Evolutionary conservation across 1,284 basidiomycete species (phyloP).

Genomic region (Mrakiaceae sp.): DNA sequence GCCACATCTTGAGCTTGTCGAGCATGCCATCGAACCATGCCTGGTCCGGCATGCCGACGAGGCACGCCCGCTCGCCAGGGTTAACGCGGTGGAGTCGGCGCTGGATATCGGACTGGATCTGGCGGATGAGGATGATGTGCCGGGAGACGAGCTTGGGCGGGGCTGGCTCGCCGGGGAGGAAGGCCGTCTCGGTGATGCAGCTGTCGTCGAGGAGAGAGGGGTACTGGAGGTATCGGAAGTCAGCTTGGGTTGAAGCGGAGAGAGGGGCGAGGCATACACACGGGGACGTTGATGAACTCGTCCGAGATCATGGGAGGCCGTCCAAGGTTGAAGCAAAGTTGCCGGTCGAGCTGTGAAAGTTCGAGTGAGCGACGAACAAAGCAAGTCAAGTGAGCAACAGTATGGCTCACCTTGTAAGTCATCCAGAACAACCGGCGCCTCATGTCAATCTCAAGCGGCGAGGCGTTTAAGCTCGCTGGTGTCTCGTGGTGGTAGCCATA

Average conservation of each 20-base stretch:
- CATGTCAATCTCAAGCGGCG: conserved; percentile 37
- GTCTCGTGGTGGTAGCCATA: conserved; percentile 37
- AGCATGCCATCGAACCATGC: conserved; percentile 36
- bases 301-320: conserved; percentile 36
- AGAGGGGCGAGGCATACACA: conserved; percentile 18
- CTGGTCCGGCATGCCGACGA: conserved; percentile 22
- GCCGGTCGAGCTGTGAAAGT: conserved; percentile 28
- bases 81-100: conserved; percentile 27
- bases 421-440: conserved; percentile 35
- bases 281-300: conserved; percentile 35
- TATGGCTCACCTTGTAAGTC: conserved; percentile 28
- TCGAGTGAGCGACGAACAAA: too few relatives aligned
- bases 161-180: conserved; percentile 29
- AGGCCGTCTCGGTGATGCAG: conserved; percentile 28
- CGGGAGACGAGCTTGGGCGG: conserved; percentile 34
- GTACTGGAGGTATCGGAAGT: background rate
- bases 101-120: conserved; percentile 36
- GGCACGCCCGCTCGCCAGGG: conserved; percentile 1
- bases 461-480: conserved; percentile 30
- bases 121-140: conserved; percentile 33
- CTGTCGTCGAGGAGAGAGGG: conserved; percentile 29
- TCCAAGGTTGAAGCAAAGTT: conserved; percentile 34
- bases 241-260: background rate
- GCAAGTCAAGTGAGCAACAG: too few relatives aligned
- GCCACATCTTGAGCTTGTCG: conserved; percentile 33